Percentiles rank a stretch among this genome's conserved stretches.
Evolutionary conservation across 495 filamentous ascomycete genomes (phyloP).

Genomic region (Stereocaulon alpinum): DNA sequence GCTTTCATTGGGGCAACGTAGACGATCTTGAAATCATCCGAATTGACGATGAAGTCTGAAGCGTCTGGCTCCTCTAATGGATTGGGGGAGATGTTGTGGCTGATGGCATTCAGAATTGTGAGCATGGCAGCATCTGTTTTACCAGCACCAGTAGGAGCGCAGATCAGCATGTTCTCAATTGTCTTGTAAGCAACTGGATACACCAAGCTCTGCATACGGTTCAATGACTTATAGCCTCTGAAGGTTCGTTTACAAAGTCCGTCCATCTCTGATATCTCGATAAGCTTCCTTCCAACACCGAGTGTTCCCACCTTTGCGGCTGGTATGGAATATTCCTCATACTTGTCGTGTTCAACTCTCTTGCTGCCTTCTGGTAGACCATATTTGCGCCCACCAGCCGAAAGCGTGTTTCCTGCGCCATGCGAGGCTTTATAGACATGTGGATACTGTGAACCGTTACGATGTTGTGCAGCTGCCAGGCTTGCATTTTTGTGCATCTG

Average conservation of each 20-base stretch:
- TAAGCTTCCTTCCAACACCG: constrained; percentile 56
- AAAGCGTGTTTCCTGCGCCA: constrained; percentile 72
- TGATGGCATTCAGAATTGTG: constrained; percentile 78
- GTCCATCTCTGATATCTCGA: constrained; percentile 75
- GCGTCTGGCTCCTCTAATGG: constrained; percentile 64
- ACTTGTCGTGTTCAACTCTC: constrained; percentile 54
- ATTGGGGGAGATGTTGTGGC: constrained; percentile 71
- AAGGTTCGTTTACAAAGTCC: constrained; percentile 86
- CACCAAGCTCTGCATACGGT: constrained; percentile 95
- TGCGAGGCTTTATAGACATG: constrained; percentile 76
- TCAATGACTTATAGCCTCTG: constrained; percentile 83
- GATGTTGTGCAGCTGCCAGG: constrained; percentile 50
- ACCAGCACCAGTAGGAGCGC: constrained; percentile 94
- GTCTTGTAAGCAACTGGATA: constrained; percentile 94
- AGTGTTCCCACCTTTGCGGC: constrained; percentile 70
- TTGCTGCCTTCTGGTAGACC: constrained; percentile 57
- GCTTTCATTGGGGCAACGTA: constrained; percentile 99
- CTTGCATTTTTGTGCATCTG: constrained; percentile 69
- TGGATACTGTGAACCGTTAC: constrained; percentile 63
- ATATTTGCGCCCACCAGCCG: constrained; percentile 65
- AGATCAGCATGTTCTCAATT: constrained; percentile 97
- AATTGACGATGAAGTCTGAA: constrained; percentile 63
- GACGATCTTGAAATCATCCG: constrained; percentile 92
- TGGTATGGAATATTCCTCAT: constrained; percentile 81
- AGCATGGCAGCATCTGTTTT: constrained; percentile 99